A percentile compares a stretch with the other conserved stretches of the same genome.
Conservation (phyloP, 306 rosid species). For the Medicago truncatula region MtrunA17r5.0-ANR NC_053047.1:562501-563000, state of each 20-base stretch:
- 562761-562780: constrained; percentile 2
- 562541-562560: not conserved
- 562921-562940: constrained; percentile 68
- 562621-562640: not conserved
- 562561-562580: not conserved
- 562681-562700: not conserved
- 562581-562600: not conserved
- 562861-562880: not conserved
- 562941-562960: not conserved
- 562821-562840: not conserved
- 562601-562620: constrained; percentile 1
- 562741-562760: constrained; percentile 70
- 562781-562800: constrained; percentile 55
- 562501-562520: not conserved
- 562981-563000: constrained; percentile 13
- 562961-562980: not conserved
- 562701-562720: not conserved
- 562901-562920: constrained; percentile 59
- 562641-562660: not conserved
- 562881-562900: not conserved
- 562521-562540: not conserved
- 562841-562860: not conserved
- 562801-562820: not conserved
- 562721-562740: constrained; percentile 69
- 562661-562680: not conserved